Evolutionary conservation across 176 grass and related monocot genomes (phyloP).

Genomic region (Aegilops bicornis): DNA sequence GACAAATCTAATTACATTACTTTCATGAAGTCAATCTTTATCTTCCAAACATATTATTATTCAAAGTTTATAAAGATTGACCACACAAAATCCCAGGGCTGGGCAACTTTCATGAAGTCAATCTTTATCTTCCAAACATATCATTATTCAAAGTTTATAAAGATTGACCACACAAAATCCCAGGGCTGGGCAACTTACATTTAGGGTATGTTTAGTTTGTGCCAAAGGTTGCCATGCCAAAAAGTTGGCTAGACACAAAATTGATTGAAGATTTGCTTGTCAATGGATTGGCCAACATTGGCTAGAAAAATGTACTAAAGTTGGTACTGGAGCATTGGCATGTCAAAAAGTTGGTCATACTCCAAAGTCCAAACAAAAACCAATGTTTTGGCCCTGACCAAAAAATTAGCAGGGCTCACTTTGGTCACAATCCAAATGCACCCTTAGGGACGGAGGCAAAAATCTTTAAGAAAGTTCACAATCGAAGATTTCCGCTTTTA

Average conservation of each 20-base stretch:
- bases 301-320: no score
- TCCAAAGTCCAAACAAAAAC: no score
- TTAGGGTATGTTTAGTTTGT: no score
- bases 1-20: background rate
- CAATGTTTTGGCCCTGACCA: no score
- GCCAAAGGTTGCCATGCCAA: no score
- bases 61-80: background rate
- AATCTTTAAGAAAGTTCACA: background rate
- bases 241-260: no score
- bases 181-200: background rate
- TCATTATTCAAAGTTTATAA: background rate
- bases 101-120: background rate
- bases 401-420: no score
- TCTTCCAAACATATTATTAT: background rate
- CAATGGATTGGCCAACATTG: no score
- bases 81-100: background rate
- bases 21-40: background rate
- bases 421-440: no score
- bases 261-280: no score
- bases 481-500: background rate
- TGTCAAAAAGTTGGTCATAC: no score
- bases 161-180: background rate
- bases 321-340: no score
- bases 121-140: background rate
- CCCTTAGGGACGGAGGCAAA: background rate